Conservation (phyloP, 345 rosid species). For the Linum trigynum region DNA sequence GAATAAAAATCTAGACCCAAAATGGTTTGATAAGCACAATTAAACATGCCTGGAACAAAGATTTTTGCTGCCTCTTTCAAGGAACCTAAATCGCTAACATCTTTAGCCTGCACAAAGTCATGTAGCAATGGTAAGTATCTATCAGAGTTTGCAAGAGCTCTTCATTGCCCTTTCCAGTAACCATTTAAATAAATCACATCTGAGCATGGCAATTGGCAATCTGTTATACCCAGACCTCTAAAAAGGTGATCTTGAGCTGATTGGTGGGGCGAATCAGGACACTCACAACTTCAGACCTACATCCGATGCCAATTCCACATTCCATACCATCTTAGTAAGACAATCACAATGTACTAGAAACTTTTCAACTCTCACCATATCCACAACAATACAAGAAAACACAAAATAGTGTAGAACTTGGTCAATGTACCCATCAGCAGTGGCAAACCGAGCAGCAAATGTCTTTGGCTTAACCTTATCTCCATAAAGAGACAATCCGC, state of each 20-base stretch:
- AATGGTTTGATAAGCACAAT: neutral
- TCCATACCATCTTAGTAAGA: neutral
- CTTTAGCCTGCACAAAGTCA: conserved; percentile 59
- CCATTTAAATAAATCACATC: neutral
- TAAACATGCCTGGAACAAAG: conserved; percentile 65
- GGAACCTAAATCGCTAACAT: conserved; percentile 72
- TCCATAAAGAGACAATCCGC: conserved; percentile 75
- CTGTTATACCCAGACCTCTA: conserved; percentile 48
- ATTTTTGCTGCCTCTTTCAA: conserved; percentile 69
- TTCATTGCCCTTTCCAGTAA: no score
- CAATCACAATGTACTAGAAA: conserved; percentile 1
- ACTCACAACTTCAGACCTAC: conserved; percentile 72
- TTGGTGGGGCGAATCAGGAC: conserved; percentile 72
- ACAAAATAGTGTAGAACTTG: no score
- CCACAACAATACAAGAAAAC: neutral
- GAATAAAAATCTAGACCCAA: conserved; percentile 5
- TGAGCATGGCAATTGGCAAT: neutral
- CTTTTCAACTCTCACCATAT: neutral
- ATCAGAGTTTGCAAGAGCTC: neutral
- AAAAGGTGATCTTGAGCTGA: conserved; percentile 86
- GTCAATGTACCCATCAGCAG: conserved; percentile 64
- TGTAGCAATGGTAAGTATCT: conserved; percentile 11
- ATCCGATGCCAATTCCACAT: neutral
- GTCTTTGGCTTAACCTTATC: conserved; percentile 81
- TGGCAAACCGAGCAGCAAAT: conserved; percentile 78